Conservation (phyloP, 2,329 filamentous ascomycete species). For the Verruconis gallopava region DNA sequence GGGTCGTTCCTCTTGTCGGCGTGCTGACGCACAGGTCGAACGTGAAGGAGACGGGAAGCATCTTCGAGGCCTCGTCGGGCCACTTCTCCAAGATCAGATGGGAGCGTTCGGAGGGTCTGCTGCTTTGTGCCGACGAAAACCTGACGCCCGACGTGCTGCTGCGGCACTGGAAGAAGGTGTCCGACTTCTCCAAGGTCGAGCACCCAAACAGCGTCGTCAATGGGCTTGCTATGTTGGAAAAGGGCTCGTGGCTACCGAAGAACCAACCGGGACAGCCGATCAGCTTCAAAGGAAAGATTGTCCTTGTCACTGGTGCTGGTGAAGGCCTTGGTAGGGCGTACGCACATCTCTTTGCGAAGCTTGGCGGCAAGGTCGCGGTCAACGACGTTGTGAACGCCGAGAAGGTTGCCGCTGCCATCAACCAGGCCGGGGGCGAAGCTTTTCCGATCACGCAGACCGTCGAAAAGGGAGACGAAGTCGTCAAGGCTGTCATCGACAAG, state of each 20-base stretch:
- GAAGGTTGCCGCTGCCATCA: conserved; percentile 81
- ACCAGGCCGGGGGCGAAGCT: conserved; percentile 76
- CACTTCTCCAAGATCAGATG: conserved; percentile 88
- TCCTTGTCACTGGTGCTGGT: conserved; percentile 75
- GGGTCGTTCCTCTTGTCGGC: conserved; percentile 88
- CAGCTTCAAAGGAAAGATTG: conserved; percentile 74
- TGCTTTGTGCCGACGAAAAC: conserved; percentile 76
- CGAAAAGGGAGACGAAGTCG: conserved; percentile 78
- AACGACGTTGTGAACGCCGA: conserved; percentile 95
- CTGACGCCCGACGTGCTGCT: conserved; percentile 82
- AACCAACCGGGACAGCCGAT: conserved; percentile 60
- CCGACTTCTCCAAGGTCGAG: conserved; percentile 43
- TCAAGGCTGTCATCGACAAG: conserved; percentile 86
- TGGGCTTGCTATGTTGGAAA: conserved; percentile 73
- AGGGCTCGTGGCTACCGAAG: conserved; percentile 62
- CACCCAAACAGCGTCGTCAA: conserved; percentile 54
- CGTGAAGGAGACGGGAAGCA: conserved; percentile 67
- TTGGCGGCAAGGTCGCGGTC: conserved; percentile 75
- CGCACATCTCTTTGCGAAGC: conserved; percentile 71
- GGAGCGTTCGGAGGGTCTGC: conserved; percentile 80
- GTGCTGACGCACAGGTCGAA: conserved; percentile 78
- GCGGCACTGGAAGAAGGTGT: conserved; percentile 78
- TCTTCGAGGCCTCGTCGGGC: conserved; percentile 89
- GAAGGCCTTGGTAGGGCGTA: conserved; percentile 86
- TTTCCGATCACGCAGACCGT: conserved; percentile 86